Base-by-base conservation (phyloP, 768 basidiomycete species). In the Macrolepiota dolichaula region DNA sequence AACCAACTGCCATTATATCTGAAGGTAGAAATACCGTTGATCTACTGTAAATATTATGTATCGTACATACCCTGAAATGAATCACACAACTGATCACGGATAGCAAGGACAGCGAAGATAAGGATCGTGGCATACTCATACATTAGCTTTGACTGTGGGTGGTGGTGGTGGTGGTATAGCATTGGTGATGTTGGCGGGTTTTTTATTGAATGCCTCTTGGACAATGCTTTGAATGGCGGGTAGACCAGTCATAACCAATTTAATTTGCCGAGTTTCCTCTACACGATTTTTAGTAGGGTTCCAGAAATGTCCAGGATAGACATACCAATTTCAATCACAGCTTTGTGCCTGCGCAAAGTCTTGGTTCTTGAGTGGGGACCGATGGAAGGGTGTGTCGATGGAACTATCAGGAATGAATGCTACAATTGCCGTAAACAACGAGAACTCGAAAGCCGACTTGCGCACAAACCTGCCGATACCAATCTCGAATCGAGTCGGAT, bases 201-300 rank as follows among this genome's bases (percentile, higher is more conserved):
- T 55, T 25, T 24, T 29, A 27, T 13, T 11, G 12, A 19, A 27
- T 32, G 61, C 56, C 37, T 75, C 73, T 22, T 73, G 77, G 54
- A 92, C 77, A 63, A 86, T 86, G 6, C 80, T 68, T 55, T 85
- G 74, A 64, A 93, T 88, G 29, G 79, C 74, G 1, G 88, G 88
- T 54, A 93, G 73, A 6, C 85, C 87, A 61, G 78, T 77, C 36
- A 82, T 81, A 51, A 94, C 82, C n/a, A 92, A 82, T 68, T 86
- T 86, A 64, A 91, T 82, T n/a, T 91, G 84, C 67, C 89, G 86
- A 38, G 81, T 74, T 71, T 91, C 87, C 27, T 86, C 91, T 92
- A 63, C 25, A 40, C 40, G 32, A 25, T 27, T 52, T 24, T 50
- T 25, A 52, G 22, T 51, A 7, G 57, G 22, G 15, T 17, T 44